Base-by-base conservation (phyloP, 1,284 basidiomycete species). In the Cryptococcus hybrid region DNA sequence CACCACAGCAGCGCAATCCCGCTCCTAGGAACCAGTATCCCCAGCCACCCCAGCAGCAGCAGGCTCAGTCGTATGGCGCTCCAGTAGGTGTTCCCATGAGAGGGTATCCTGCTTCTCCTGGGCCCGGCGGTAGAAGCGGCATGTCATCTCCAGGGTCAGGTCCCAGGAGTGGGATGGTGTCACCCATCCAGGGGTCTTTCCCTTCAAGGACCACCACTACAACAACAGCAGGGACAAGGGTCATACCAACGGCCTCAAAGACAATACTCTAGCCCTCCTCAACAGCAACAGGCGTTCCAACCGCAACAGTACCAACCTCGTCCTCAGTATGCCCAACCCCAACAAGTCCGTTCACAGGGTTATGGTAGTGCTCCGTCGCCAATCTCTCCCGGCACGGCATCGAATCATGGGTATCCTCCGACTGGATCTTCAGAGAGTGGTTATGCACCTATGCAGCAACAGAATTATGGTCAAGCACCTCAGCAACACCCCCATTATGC, bases 1-100 rank as follows among this genome's bases (percentile, higher is more conserved):
- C 72, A 5, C 74, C 74, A 3, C 48, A 58, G n/a, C 71, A 74
- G 53, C 62, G 68, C 18, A 74, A 76, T 58, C 74, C 74, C 3
- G 60, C 63, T 12, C 74, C 73, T 0, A 52, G 68, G 40, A 48
- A 46, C 7, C 52, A 38, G 44, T 24, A 49, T 38, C 24, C 24
- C 24, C 24, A 24, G 24, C 24, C 24, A 24, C 24, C 24, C 24
- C 24, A 24, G 24, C 24, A 24, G n/a, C n/a, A n/a, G 24, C 24
- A 24, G 24, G 24, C 24, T 24, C 24, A 24, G 24, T 24, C 24
- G 24, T 24, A 24, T 24, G 24, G 24, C 24, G 24, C 24, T 24
- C 24, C 24, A 24, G 24, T 24, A 24, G 24, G 24, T 24, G 24
- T 24, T 24, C 24, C 24, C 24, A 24, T 24, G 24, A 24, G 24